Base-by-base conservation (phyloP, 2,329 filamentous ascomycete species). In the Cercospora canescens region DNA sequence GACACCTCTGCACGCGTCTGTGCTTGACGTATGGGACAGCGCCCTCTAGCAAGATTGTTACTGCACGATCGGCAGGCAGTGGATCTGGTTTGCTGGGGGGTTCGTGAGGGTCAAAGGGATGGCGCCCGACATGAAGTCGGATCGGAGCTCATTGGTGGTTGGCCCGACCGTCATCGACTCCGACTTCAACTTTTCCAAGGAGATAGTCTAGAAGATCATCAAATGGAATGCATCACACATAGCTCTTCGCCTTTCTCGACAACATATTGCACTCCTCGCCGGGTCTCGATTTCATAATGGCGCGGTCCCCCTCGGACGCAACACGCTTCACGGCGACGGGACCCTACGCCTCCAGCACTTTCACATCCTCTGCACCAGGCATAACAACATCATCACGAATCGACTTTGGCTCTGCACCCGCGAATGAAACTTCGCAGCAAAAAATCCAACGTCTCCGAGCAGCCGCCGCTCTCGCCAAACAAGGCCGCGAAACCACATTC, bases 261-360 rank as follows among this genome's bases (percentile, higher is more conserved):
- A 67, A 37, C 39, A 32, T 2, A 16, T n/a, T 11, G 7, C 12
- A 28, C 26, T 52, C 5, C 14, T 14, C 48, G 9, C 63, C 37
- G 64, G 26, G 34, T 39, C 18, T n/a, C 35, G 30, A 11, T 14
- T 4, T 45, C 65, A 78, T 26, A 52, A 83, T 83, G 81, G 85
- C 90, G 67, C 89, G 90, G 76, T 91, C 88, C 80, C 89, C 91
- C 77, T 87, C 87, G 73, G 91, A 94, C 78, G 91, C 92, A 71
- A 95, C 92, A 74, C 89, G 91, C 76, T 95, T 91, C 79, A 91
- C 89, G 16, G 82, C 88, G 28, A 90, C 88, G 18, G 87, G 85
- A 67, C 88, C 88, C 37, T 91, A 93, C 80, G 91, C 90, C 73
- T 85, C 85, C 70, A 87, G 88, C 71, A 91, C 91, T 77, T 79